A percentile compares a stretch with the other conserved stretches of the same genome.
Conservation (phyloP, 352 stramenopile species). For the Elongisporangium anandrum region DNA sequence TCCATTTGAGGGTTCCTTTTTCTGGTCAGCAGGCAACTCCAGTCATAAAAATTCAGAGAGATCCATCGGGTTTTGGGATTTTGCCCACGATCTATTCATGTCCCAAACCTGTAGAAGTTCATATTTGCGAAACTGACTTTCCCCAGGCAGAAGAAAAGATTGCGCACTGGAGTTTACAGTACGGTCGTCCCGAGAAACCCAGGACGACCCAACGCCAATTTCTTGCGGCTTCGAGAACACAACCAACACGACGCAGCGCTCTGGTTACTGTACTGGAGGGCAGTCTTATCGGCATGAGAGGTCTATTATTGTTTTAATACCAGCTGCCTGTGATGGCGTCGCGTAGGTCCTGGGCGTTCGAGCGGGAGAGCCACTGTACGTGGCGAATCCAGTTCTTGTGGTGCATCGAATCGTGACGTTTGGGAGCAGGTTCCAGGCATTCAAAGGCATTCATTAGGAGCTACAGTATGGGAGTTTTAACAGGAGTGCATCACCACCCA, state of each 20-base stretch:
- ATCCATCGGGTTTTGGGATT: too few relatives aligned
- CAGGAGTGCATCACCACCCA: not conserved
- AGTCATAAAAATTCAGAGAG: not conserved
- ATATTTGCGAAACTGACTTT: constrained; percentile 4
- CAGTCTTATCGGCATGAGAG: not conserved
- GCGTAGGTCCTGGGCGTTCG: not conserved
- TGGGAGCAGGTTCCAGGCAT: not conserved
- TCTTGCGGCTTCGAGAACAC: not conserved
- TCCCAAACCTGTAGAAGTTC: not conserved
- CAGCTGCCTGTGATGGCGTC: not conserved
- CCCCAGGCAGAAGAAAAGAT: not conserved
- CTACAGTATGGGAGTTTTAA: not conserved
- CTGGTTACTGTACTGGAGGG: not conserved
- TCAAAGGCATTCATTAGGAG: not conserved
- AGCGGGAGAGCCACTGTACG: not conserved
- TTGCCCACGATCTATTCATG: not conserved
- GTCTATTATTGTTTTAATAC: not conserved
- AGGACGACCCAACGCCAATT: not conserved
- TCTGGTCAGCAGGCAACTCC: not conserved
- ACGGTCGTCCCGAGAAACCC: too few relatives aligned
- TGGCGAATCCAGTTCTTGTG: not conserved
- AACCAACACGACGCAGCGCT: not conserved
- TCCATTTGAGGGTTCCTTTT: constrained; percentile 1
- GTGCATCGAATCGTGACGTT: not conserved
- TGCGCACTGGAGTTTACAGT: not conserved